Base-by-base conservation (phyloP, 768 basidiomycete genomes). In the Kwoniella sp. region DNA sequence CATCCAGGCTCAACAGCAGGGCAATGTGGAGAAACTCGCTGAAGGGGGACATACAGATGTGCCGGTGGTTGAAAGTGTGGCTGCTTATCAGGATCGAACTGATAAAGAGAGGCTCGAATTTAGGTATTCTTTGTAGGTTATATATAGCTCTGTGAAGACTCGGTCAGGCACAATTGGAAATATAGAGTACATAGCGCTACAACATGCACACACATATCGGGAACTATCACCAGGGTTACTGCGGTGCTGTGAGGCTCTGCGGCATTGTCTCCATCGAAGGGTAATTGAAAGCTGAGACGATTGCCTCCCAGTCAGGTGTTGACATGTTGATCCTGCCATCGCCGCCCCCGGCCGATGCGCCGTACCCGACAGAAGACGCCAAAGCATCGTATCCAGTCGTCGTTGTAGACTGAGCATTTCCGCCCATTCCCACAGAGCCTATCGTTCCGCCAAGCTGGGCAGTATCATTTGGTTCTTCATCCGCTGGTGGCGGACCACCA, bases 51-150 rank as follows among this genome's bases (percentile, higher is more conserved):
- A 62, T 52, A 30, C 60, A 10, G 64, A 63, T 22, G 49, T 56
- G 8, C 60, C 54, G 5, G 55, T 68, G 25, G 47, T 66, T 2
- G 63, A 59, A 15, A 67, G 53, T 40, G 27, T 37, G 22, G 57
- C 58, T 21, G 55, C 26, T 0, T 73, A 68, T 55, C 55, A 56
- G 36, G 77, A 79, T 64, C 55, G 60, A 55, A 77, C 77, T 29
- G 76, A 77, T 52, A 73, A 68, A 51, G 63, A 79, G 58, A 63
- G 66, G 22, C 24, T 47, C 10, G 72, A 63, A 26, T 77, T 77
- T 49, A 65, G 76, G 30, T 79, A 79, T 60, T 58, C 64, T 8
- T 60, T 72, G 21, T 76, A 67, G 47, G 37, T 27, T 6, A 27
- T 8, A 44, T 4, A 9, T 19, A 10, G 40, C 17, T 9, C 17